Base-by-base conservation (phyloP, 768 basidiomycete species). In the Lyophyllum decastes region DNA sequence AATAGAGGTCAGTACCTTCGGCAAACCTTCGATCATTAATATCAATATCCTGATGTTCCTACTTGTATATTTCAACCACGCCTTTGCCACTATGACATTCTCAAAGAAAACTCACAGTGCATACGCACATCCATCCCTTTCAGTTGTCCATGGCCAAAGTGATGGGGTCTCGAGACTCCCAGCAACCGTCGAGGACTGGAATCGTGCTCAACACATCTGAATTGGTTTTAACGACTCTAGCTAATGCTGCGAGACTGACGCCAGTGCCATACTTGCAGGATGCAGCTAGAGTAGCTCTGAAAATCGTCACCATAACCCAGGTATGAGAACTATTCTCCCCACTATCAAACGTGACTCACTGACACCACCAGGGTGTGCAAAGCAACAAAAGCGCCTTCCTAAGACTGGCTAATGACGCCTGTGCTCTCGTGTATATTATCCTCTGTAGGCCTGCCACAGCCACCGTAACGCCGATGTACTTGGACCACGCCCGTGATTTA, bases 341-440 rank as follows among this genome's bases (percentile, higher is more conserved):
- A 6, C 3, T 2, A 14, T 19, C 30, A 22, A 47, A 24, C 2
- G 4, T 10, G 19, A 19, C 14, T 17, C 35, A 40, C 17, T 11
- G 24, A 16, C 38, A 11, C 16, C 11, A 12, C 26, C 27, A 62
- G 61, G 45, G 48, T n/a, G 50, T 55, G 2, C 49, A 54, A 40
- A 51, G 49, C 12, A 60, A 60, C 34, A 59, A 62, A 43, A 44
- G 52, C 33, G 46, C 41, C 16, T 62, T 62, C 40, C 38, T 49
- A 8, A 51, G 47, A 2, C 55, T 62, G 6, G 58, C 55, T 2
- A 14, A 49, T 6, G 55, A 62, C 38, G 58, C 55, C 4, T 59
- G 61, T 51, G 52, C 51, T 1, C 58, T 62, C 2, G 61, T 62
- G 38, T 59, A 60, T 30, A 50, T 55, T 19, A 25, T 56, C 16